These are phyloP conservation scores for Phytophthora sp. DNA, from an alignment of 352 stramenopile genomes.

Conservation along the genomic window DNA sequence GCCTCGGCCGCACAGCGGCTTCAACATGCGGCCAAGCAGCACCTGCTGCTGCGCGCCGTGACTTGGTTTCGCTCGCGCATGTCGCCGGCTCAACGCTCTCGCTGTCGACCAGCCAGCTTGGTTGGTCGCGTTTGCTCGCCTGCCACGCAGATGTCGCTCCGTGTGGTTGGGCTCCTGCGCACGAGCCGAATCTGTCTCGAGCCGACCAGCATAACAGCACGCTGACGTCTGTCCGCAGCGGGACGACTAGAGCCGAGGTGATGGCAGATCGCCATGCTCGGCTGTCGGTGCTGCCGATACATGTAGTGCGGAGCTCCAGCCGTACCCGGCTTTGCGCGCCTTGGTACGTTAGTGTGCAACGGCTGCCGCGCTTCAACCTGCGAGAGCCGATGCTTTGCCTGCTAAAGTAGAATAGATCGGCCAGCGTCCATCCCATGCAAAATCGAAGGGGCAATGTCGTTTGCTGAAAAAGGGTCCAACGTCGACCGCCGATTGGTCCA, in stretches of 20 bases:
- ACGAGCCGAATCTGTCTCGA: too few species aligned
- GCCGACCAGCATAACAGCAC: conserved; percentile 2
- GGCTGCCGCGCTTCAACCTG: conserved; percentile 20
- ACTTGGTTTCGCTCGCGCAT: conserved; percentile 12
- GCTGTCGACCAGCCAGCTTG: conserved; percentile 2
- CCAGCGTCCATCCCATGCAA: not conserved
- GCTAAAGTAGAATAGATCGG: not conserved
- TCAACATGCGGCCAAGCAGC: conserved; percentile 16
- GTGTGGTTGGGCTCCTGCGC: not conserved
- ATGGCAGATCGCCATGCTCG: conserved; percentile 6
- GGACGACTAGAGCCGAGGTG: conserved; percentile 1
- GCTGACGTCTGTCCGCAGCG: conserved; percentile 26
- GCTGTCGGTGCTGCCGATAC: conserved; percentile 1
- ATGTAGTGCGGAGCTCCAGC: too few species aligned
- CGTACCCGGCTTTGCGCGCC: not conserved
- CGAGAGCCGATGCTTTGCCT: conserved; percentile 7
- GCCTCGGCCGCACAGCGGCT: conserved; percentile 4
- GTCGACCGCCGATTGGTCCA: not conserved
- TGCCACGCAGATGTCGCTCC: conserved; percentile 2
- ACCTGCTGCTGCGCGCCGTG: conserved; percentile 1
- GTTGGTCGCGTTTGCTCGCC: not conserved
- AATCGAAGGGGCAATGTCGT: too few species aligned
- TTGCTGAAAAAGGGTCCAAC: not conserved
- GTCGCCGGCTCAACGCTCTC: not conserved
- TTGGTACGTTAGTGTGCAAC: not conserved